phyloP scores from a whole-genome alignment of 1,139 yeast species.

The Meyerozyma smithsonii region DNA sequence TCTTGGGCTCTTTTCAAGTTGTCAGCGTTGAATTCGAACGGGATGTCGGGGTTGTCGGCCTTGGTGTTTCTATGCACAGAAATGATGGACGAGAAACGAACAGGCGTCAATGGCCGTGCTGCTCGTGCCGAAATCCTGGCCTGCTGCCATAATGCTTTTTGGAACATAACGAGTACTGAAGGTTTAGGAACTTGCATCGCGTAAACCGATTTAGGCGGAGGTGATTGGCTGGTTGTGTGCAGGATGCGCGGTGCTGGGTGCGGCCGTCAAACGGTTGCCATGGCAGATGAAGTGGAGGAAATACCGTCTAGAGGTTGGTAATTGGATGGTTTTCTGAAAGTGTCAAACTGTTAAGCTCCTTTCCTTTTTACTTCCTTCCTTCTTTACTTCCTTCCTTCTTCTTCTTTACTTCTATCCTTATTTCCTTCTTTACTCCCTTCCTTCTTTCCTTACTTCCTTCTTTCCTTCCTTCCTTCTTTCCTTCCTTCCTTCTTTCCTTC shows the following conservation, averaged over 20 bases:
- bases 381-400: too few relatives aligned
- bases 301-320: too few relatives aligned
- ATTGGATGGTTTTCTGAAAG: too few relatives aligned
- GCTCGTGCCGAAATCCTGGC: conserved; percentile 6
- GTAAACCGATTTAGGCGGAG: conserved; percentile 3
- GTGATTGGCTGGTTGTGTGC: conserved; percentile 3
- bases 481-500: not conserved
- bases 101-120: conserved; percentile 11
- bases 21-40: conserved; percentile 72
- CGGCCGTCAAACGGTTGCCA: too few relatives aligned
- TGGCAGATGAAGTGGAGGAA: too few relatives aligned
- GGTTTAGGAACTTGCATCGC: conserved; percentile 1
- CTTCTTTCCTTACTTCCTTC: not conserved
- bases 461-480: not conserved
- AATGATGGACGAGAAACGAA: conserved; percentile 39
- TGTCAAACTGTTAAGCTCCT: too few relatives aligned
- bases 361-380: too few relatives aligned
- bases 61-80: conserved; percentile 73
- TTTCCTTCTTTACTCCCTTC: too few relatives aligned
- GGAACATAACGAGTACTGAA: conserved; percentile 2
- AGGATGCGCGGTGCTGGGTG: conserved; percentile 1
- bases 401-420: too few relatives aligned
- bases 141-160: conserved; percentile 8
- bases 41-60: conserved; percentile 61
- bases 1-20: conserved; percentile 68